These are phyloP conservation scores for Aegilops longissima DNA, from an alignment of 176 grass and related monocot species.

Conservation along the genomic window DNA sequence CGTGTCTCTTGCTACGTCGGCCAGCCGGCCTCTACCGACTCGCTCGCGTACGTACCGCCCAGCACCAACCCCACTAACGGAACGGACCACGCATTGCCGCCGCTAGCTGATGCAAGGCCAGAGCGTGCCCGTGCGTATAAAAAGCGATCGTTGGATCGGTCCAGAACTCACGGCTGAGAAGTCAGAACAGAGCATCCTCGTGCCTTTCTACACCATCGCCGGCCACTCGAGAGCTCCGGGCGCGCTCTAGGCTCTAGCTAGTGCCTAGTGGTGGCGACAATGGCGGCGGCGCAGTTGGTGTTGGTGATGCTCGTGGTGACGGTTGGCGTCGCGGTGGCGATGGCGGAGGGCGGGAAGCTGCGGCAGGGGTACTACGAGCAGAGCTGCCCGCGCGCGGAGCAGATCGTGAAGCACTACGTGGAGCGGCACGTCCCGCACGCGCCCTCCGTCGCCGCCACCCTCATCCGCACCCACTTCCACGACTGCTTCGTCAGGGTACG, in stretches of 20 bases:
- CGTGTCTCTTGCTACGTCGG: background rate
- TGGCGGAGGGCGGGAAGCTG: constrained; percentile 23
- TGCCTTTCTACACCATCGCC: background rate
- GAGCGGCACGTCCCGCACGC: constrained; percentile 57
- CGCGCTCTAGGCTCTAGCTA: background rate
- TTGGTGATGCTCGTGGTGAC: background rate
- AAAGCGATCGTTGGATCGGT: background rate
- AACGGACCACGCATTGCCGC: background rate
- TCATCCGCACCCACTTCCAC: constrained; percentile 95
- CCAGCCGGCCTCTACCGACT: background rate
- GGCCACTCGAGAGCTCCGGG: background rate
- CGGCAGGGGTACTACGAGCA: constrained; percentile 64
- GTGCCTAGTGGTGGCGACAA: background rate
- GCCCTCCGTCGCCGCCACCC: constrained; percentile 69
- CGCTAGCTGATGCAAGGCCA: background rate
- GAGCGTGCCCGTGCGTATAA: background rate
- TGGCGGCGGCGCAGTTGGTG: background rate
- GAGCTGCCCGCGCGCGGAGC: constrained; percentile 76
- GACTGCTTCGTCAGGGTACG: constrained; percentile 91
- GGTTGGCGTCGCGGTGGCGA: constrained; percentile 20
- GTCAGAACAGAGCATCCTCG: background rate
- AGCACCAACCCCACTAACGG: background rate
- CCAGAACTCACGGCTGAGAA: background rate
- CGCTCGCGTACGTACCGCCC: background rate
- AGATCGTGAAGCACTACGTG: constrained; percentile 63